Base-by-base conservation (phyloP, 371 early-diverging fungal species). In the Actinomucor elegans region DNA sequence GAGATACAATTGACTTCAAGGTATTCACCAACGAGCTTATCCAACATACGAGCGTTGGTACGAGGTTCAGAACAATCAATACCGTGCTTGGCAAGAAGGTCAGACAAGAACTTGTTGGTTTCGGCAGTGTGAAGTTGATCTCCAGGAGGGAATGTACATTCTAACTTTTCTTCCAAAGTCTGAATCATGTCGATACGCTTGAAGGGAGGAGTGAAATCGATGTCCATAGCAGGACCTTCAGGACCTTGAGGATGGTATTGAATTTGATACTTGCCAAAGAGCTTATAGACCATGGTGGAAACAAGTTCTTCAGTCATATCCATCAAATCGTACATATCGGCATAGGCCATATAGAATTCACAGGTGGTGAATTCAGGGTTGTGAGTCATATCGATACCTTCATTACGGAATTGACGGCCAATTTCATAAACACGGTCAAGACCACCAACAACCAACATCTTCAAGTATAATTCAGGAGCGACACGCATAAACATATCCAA, bases 341-440 rank as follows among this genome's bases (percentile, higher is more conserved):
- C 98, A 75, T 99, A 99, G 12, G 99, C 99, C 98, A 96, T 94
- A 83, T 99, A 99, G 80, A 98, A 98, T 82, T 99, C 99, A 56
- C 73, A 96, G 21, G 96, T 56, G 44, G 99, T 99, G 84, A 99
- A 99, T 80, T 99, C 99, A 49, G 99, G 99, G 86, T 99, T 99
- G 87, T 99, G 99, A 33, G 99, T 99, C 73, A 98, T 75, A 79
- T 99, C 99, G 63, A 99, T 99, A 42, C 71, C 80, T 80, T 99
- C 99, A 78, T 99, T 99, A 69, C 99, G 92, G 93, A 99, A 99
- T 75, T 96, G 94, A 65, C 96, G 94, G 34, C 99, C 99, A 53
- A 99, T 94, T 81, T 99, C 99, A 66, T 97, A 99, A 5, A 99
- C 99, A 68, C 99, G 92, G 60, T 99, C 98, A 41, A 99, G 69